A percentile compares a stretch with the other conserved stretches of the same genome.
These are phyloP conservation scores for Phycomyces blakesleeanus DNA, from an alignment of 192 early-diverging fungal species.

Conservation along the genomic window DNA sequence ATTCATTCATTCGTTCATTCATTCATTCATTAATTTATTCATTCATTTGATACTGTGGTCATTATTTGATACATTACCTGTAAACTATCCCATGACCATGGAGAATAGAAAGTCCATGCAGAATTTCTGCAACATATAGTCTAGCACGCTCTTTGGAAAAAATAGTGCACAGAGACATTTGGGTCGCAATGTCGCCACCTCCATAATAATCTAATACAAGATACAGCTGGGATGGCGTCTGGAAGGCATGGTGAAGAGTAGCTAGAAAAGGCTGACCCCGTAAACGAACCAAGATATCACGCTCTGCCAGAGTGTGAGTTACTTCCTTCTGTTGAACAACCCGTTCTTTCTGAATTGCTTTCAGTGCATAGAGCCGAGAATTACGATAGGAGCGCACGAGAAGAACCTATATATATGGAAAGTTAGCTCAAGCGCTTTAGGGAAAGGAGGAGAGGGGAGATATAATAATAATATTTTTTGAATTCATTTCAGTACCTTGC, in stretches of 20 bases:
- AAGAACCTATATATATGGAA: slow-evolving; percentile 19
- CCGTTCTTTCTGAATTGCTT: slow-evolving; percentile 71
- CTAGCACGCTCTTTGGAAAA: slow-evolving; percentile 61
- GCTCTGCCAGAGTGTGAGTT: slow-evolving; percentile 72
- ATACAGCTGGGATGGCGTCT: slow-evolving; percentile 68
- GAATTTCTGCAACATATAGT: slow-evolving; percentile 74
- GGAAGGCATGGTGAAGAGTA: slow-evolving; percentile 71
- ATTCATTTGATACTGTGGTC: neutral
- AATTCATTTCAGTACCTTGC: slow-evolving; percentile 64
- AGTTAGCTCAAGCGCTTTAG: neutral
- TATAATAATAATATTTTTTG: neutral
- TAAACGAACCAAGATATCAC: slow-evolving; percentile 56
- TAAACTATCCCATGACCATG: slow-evolving; percentile 69
- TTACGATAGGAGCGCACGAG: slow-evolving; percentile 71
- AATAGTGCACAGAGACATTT: slow-evolving; percentile 60
- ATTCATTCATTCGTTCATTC: neutral
- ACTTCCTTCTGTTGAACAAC: slow-evolving; percentile 75
- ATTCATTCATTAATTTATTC: neutral
- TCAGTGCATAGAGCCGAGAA: slow-evolving; percentile 73
- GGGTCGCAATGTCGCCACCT: slow-evolving; percentile 78
- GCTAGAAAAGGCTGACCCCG: slow-evolving; percentile 63
- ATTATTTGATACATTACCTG: slow-evolving; percentile 12
- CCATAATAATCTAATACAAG: slow-evolving; percentile 76
- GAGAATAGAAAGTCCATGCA: slow-evolving; percentile 62
- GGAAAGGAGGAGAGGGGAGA: neutral